Evolutionary conservation across 2,329 filamentous ascomycete species (phyloP).

Genomic region (Bisporella sp.): DNA sequence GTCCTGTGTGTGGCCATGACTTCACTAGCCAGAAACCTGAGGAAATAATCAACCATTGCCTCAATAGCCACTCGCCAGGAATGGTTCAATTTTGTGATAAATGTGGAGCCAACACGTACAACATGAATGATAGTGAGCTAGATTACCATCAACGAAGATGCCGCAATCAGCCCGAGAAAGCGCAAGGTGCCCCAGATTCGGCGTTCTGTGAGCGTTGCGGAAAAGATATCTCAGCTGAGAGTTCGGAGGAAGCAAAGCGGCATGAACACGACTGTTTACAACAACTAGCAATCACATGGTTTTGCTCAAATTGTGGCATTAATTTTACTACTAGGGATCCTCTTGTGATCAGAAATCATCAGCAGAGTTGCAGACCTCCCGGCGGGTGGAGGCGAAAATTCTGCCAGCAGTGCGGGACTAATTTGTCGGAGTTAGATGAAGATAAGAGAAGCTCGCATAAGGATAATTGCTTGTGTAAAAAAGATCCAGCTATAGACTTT

Average conservation of each 20-base stretch:
- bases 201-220: conserved; percentile 13
- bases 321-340: too few species aligned
- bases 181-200: not conserved
- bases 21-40: conserved; percentile 7
- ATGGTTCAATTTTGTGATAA: conserved; percentile 18
- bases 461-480: not conserved
- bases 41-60: conserved; percentile 13
- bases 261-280: not conserved
- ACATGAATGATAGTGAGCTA: conserved; percentile 2
- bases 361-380: not conserved
- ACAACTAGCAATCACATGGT: not conserved
- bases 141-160: conserved; percentile 9
- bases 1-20: conserved; percentile 18
- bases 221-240: not conserved
- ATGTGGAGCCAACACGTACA: conserved; percentile 9
- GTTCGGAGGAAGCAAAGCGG: not conserved
- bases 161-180: not conserved
- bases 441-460: not conserved
- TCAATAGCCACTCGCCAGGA: conserved; percentile 17
- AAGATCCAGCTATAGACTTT: not conserved
- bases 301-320: too few species aligned
- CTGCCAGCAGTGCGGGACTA: not conserved
- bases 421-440: not conserved
- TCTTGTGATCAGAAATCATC: not conserved
- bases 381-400: not conserved